These are phyloP conservation scores for Trametes cingulata DNA, from an alignment of 768 basidiomycete species.

Conservation along the genomic window DNA sequence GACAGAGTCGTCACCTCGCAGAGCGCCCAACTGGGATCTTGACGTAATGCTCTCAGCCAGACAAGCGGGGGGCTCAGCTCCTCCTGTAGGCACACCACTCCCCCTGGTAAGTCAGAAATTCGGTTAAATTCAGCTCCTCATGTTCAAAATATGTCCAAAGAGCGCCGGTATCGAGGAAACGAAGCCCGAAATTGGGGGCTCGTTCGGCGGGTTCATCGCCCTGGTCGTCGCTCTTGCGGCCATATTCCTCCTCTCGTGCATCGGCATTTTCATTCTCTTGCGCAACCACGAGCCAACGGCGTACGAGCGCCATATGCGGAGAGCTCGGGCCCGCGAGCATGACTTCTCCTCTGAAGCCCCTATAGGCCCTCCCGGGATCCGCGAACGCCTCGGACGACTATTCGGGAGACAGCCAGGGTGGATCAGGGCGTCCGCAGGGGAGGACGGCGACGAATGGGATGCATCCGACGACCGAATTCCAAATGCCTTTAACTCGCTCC, in stretches of 20 bases:
- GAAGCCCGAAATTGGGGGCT: slow-evolving; percentile 30
- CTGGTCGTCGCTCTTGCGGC: slow-evolving; percentile 56
- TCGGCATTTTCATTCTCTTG: slow-evolving; percentile 57
- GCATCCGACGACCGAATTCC: slow-evolving; percentile 25
- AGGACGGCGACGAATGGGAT: slow-evolving; percentile 45
- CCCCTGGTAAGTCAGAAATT: slow-evolving; percentile 2
- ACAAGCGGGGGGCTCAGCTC: neutral
- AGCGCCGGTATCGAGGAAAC: slow-evolving; percentile 9
- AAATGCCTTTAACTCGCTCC: slow-evolving; percentile 3
- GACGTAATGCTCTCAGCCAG: slow-evolving; percentile 9
- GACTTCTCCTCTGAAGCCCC: slow-evolving; percentile 22
- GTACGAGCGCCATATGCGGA: slow-evolving; percentile 31
- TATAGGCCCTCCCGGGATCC: slow-evolving; percentile 29
- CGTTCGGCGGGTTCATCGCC: slow-evolving; percentile 55
- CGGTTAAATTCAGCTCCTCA: too few relatives aligned
- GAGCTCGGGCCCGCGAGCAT: slow-evolving; percentile 25
- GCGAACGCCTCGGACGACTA: slow-evolving; percentile 29
- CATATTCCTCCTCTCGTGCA: slow-evolving; percentile 54
- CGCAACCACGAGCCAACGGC: slow-evolving; percentile 47
- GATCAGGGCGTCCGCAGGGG: slow-evolving; percentile 48
- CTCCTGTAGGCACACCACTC: slow-evolving; percentile 3
- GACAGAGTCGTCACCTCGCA: neutral
- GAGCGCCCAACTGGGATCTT: slow-evolving; percentile 3
- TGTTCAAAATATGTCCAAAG: neutral
- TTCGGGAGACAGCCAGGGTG: slow-evolving; percentile 44